Base-by-base conservation (phyloP, 352 stramenopile genomes). In the Aphanomyces stellatus region DNA sequence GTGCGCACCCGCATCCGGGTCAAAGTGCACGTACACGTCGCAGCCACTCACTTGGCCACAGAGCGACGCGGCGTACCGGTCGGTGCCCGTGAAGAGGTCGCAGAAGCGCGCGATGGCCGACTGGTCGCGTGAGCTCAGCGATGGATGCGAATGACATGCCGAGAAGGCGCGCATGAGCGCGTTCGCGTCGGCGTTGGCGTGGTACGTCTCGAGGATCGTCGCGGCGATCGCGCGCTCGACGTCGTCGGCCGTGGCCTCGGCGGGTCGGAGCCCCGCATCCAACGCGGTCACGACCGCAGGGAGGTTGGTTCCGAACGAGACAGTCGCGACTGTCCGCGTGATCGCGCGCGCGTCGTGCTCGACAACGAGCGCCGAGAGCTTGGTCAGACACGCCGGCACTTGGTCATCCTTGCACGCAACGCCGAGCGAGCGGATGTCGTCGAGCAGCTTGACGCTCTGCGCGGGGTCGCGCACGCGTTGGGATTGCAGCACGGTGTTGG, bases 1-100 rank as follows among this genome's bases (percentile, higher is more conserved):
- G 19, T 85, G 74, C 1, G 74, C 74, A 3, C 75, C 69, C 27
- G 74, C 72, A 43, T 85, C 74, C 51, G 78, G 72, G 33, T 85
- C 78, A 61, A 85, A 85, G 62, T 85, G 78, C 22, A 85, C 78
- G 42, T 81, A 79, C 25, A 85, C 73, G 42, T 82, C 74, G 40
- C 78, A 85, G 4, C 74, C 71, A 41, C 78, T 85, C 34, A 85
- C 69, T 24, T 80, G 72, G 4, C 74, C 73, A 34, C 78, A 72
- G 4, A 83, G 64, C 19, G 77, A 65, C 25, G 78, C 79, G 17
- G 78, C 82, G 63, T 69, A 81, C 13, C 74, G 70, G 24, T 68
- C 69, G 62, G 74, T 77, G 46, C 73, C 74, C 51, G 70, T 53
- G 30, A 83, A 85, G 24, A 79, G 72, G 0, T 72, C 64, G 2